Conservation (phyloP, 805 yeast genomes). For the Saccharomycopsis fodiens region DNA sequence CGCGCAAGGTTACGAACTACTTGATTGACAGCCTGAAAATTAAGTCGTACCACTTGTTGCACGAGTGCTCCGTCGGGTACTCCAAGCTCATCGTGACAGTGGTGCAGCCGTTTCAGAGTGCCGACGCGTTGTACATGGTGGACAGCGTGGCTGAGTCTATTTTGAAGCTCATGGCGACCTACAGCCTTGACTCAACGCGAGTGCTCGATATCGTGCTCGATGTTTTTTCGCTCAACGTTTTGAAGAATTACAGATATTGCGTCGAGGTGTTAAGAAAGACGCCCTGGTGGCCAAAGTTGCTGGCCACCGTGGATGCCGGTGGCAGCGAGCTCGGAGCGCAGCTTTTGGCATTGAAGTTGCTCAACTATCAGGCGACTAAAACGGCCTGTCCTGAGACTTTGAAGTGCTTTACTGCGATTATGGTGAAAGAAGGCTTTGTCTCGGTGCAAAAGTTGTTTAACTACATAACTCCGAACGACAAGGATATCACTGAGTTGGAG, state of each 20-base stretch:
- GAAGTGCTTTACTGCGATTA: constrained; percentile 40
- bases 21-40: constrained; percentile 24
- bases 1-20: constrained; percentile 1
- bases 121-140: constrained; percentile 35
- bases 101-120: constrained; percentile 33
- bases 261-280: constrained; percentile 44
- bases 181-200: constrained; percentile 63
- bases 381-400: constrained; percentile 36
- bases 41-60: constrained; percentile 55
- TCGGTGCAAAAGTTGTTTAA: constrained; percentile 55
- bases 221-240: constrained; percentile 38
- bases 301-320: constrained; percentile 33
- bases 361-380: constrained; percentile 24
- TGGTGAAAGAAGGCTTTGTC: constrained; percentile 60
- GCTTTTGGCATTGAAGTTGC: constrained; percentile 41
- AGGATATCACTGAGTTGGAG: constrained; percentile 35
- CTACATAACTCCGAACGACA: constrained; percentile 46
- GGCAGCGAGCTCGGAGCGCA: constrained; percentile 52
- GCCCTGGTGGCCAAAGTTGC: constrained; percentile 56
- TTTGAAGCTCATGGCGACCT: constrained; percentile 62
- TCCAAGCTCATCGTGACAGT: constrained; percentile 52
- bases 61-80: constrained; percentile 76
- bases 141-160: constrained; percentile 40
- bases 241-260: constrained; percentile 38
- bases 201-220: constrained; percentile 57